Evolutionary conservation across 2,329 filamentous ascomycete species (phyloP).

Genomic region (Botrytis aclada): DNA sequence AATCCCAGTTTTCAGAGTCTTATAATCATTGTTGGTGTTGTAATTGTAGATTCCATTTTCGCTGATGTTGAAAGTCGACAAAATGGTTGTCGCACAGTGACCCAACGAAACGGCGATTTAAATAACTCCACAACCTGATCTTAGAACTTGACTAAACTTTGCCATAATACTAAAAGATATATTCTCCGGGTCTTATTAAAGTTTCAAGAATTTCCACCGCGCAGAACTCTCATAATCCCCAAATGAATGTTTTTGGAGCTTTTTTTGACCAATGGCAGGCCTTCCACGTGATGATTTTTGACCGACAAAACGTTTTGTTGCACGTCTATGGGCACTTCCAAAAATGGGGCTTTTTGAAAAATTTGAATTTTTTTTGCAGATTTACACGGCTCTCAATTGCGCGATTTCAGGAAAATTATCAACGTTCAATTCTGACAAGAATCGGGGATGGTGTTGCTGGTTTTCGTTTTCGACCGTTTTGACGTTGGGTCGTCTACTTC

Average conservation of each 20-base stretch:
- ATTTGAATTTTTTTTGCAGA: neutral
- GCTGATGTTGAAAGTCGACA: neutral
- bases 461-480: slow-evolving; percentile 3
- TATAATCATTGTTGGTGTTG: neutral
- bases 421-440: neutral
- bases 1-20: neutral
- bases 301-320: neutral
- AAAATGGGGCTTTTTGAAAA: neutral
- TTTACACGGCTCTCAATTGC: neutral
- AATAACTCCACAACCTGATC: neutral
- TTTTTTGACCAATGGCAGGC: neutral
- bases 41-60: neutral
- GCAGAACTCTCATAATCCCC: neutral
- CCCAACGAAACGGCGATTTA: neutral
- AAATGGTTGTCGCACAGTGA: neutral
- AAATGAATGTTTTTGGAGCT: neutral
- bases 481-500: neutral
- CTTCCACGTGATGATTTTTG: neutral
- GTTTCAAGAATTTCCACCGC: neutral
- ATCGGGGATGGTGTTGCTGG: neutral
- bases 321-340: neutral
- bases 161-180: neutral
- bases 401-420: neutral
- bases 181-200: too few species aligned
- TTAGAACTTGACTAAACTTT: neutral